A percentile compares a stretch with the other conserved stretches of the same genome.
Conservation (phyloP, 2,329 filamentous ascomycete genomes). For the Cladobotryum protrusum region DNA sequence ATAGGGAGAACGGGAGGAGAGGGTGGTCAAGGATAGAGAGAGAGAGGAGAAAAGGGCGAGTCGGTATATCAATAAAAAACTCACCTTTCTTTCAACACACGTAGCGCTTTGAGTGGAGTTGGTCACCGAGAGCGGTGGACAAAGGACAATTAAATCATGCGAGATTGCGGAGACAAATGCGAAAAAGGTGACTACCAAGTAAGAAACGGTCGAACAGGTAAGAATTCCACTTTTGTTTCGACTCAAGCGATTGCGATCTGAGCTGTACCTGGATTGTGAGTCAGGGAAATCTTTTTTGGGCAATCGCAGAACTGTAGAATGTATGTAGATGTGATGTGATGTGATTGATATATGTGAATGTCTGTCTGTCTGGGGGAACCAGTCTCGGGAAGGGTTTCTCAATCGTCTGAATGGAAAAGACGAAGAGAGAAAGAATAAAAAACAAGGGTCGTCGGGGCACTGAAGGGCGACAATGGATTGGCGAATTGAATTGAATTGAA, state of each 20-base stretch:
- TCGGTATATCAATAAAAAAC: background rate
- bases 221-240: constrained; percentile 1
- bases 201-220: constrained; percentile 1
- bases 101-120: constrained; percentile 2
- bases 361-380: constrained; percentile 14
- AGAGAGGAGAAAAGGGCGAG: background rate
- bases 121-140: constrained; percentile 7
- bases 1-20: background rate
- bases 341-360: constrained; percentile 11
- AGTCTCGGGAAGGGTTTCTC: constrained; percentile 30
- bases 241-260: background rate
- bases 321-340: background rate
- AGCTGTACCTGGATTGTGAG: constrained; percentile 1
- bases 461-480: constrained; percentile 20
- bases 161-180: constrained; percentile 7
- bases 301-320: background rate
- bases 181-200: constrained; percentile 5
- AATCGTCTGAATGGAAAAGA: constrained; percentile 18
- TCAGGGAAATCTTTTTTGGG: background rate
- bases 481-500: constrained; percentile 21
- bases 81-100: constrained; percentile 8
- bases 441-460: constrained; percentile 17
- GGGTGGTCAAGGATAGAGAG: background rate
- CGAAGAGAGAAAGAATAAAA: constrained; percentile 13
- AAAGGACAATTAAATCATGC: constrained; percentile 11